Conservation (phyloP, 2,329 filamentous ascomycete species). For the Colletotrichum graminicola region DNA sequence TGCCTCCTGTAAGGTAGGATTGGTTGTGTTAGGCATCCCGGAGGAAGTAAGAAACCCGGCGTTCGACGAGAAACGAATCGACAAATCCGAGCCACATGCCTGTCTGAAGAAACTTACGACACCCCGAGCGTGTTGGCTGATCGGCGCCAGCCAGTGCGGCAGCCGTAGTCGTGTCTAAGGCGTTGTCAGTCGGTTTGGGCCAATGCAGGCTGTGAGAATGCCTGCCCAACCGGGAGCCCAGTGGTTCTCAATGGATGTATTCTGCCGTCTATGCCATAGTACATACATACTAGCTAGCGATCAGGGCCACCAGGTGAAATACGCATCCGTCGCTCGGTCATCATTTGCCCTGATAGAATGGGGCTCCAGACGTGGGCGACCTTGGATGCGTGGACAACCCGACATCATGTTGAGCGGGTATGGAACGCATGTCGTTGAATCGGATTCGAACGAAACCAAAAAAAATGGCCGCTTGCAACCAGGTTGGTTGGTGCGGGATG, state of each 20-base stretch:
- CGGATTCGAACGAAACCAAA: background rate
- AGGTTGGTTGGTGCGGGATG: background rate
- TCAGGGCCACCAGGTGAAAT: background rate
- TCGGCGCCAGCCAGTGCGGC: background rate
- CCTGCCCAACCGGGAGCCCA: background rate
- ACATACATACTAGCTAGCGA: background rate
- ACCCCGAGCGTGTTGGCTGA: conserved; percentile 5
- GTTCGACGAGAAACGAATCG: background rate
- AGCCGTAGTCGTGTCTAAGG: background rate
- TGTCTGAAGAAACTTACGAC: conserved; percentile 6
- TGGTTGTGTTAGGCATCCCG: background rate
- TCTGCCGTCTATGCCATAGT: background rate
- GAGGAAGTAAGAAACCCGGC: background rate
- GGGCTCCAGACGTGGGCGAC: background rate
- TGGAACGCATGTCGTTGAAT: background rate
- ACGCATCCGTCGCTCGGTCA: background rate
- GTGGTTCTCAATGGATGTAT: background rate
- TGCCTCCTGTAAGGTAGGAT: background rate
- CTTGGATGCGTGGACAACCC: background rate
- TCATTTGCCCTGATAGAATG: background rate
- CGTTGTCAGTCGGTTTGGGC: background rate
- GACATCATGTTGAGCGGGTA: background rate
- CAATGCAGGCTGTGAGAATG: background rate
- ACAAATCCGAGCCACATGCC: too few species aligned
- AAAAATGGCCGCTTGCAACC: background rate